These are phyloP conservation scores for Alliaria petiolata DNA, from an alignment of 345 rosid species.

Conservation along the genomic window DNA sequence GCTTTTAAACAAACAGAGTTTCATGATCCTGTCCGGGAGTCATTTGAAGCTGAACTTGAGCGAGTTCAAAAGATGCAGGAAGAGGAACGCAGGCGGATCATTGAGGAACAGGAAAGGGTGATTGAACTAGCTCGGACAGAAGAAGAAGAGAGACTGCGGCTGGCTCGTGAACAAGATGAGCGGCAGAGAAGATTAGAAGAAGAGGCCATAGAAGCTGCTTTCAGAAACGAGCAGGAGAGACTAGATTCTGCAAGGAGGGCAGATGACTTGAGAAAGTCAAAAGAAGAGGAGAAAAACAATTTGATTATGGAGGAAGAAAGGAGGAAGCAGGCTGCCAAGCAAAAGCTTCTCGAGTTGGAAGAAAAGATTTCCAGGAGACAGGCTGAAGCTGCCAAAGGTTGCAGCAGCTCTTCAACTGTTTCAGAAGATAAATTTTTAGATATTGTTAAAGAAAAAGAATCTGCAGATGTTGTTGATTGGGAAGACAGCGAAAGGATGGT, in stretches of 20 bases:
- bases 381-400: conserved; percentile 48
- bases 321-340: conserved; percentile 93
- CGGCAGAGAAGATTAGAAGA: conserved; percentile 68
- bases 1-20: conserved; percentile 65
- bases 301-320: conserved; percentile 89
- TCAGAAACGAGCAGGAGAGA: conserved; percentile 88
- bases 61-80: conserved; percentile 97
- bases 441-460: conserved; percentile 44
- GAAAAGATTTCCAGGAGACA: conserved; percentile 88
- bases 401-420: conserved; percentile 41
- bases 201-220: conserved; percentile 82
- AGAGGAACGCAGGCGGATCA: conserved; percentile 65
- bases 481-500: conserved; percentile 89
- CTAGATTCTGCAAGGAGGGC: conserved; percentile 65
- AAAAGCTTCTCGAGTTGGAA: conserved; percentile 91
- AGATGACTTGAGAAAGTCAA: conserved; percentile 79
- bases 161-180: conserved; percentile 83
- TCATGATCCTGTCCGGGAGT: conserved; percentile 91
- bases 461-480: conserved; percentile 72
- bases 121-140: conserved; percentile 78
- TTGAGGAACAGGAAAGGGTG: conserved; percentile 86
- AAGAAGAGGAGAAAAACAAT: conserved; percentile 88
- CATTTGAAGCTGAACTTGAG: conserved; percentile 99
- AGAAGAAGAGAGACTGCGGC: conserved; percentile 78
- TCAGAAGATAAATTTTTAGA: conserved; percentile 50